These are phyloP conservation scores for Colletotrichum ledebouriae DNA, from an alignment of 2,329 filamentous ascomycete genomes.

Conservation along the genomic window DNA sequence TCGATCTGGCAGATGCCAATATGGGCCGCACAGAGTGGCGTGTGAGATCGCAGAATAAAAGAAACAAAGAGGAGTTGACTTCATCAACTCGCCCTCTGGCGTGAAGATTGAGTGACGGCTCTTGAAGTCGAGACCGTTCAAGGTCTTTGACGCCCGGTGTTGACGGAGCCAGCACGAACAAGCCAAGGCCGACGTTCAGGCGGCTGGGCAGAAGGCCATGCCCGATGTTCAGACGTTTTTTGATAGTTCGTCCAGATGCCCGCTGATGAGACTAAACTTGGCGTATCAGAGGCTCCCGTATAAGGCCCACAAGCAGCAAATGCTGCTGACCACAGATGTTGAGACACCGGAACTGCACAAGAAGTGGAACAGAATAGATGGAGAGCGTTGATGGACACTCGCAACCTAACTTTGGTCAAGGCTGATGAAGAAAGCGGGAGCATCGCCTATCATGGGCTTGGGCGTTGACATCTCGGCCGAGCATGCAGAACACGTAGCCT, in stretches of 20 bases:
- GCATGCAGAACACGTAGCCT: slow-evolving; percentile 23
- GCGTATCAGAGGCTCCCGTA: background rate
- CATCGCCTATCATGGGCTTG: slow-evolving; percentile 5
- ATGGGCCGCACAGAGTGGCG: slow-evolving; percentile 25
- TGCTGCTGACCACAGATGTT: slow-evolving; percentile 2
- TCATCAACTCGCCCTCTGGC: slow-evolving; percentile 12
- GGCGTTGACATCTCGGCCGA: slow-evolving; percentile 4
- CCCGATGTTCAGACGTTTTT: slow-evolving; percentile 31
- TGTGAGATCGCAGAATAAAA: slow-evolving; percentile 16
- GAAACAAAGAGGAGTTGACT: background rate
- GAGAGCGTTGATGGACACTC: slow-evolving; percentile 10
- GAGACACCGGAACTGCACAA: slow-evolving; percentile 30
- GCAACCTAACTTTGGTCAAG: slow-evolving; percentile 16
- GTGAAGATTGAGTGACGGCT: background rate
- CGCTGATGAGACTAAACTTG: slow-evolving; percentile 23
- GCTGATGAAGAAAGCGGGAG: slow-evolving; percentile 32
- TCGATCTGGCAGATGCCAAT: slow-evolving; percentile 38
- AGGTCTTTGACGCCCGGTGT: slow-evolving; percentile 14
- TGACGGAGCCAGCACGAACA: slow-evolving; percentile 10
- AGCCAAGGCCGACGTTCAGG: slow-evolving; percentile 38
- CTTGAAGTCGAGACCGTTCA: slow-evolving; percentile 1
- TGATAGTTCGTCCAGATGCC: slow-evolving; percentile 22
- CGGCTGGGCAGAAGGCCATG: slow-evolving; percentile 16
- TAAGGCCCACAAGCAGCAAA: slow-evolving; percentile 13
- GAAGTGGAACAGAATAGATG: slow-evolving; percentile 13